phyloP scores from a whole-genome alignment of 225 moss, liverwort and hornwort genomes.

The Pleurozium schreberi region DNA sequence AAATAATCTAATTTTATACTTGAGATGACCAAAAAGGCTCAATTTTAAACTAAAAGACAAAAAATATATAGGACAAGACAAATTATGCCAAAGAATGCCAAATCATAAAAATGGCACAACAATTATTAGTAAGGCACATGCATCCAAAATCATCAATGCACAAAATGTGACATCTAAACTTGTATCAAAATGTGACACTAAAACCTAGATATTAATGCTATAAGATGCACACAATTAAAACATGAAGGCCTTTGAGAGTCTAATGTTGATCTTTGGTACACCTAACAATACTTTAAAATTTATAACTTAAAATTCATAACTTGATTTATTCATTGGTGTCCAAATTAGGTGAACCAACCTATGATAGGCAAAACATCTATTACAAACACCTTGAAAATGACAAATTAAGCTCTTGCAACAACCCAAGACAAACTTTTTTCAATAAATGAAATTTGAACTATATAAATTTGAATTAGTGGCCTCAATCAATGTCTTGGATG shows the following conservation, averaged over 20 bases:
- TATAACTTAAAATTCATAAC: not conserved
- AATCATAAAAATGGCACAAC: not conserved
- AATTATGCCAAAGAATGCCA: not conserved
- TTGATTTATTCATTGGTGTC: not conserved
- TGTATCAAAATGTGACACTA: not conserved
- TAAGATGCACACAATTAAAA: not conserved
- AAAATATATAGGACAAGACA: not conserved
- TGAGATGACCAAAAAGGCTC: not conserved
- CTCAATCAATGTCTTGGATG: not conserved
- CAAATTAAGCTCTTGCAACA: not conserved
- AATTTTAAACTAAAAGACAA: not conserved
- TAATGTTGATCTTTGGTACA: not conserved
- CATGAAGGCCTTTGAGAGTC: too few relatives aligned
- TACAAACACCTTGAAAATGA: not conserved
- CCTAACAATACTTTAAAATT: not conserved
- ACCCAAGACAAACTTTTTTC: accelerated
- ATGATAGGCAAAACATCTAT: not conserved
- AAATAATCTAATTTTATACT: not conserved
- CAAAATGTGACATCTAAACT: too few relatives aligned
- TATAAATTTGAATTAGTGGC: not conserved
- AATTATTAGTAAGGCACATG: not conserved
- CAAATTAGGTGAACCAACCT: not conserved
- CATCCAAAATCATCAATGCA: not conserved
- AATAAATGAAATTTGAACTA: not conserved
- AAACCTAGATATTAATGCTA: not conserved